Conservation (phyloP, 2,329 filamentous ascomycete species). For the Dactylonectria estremocensis region DNA sequence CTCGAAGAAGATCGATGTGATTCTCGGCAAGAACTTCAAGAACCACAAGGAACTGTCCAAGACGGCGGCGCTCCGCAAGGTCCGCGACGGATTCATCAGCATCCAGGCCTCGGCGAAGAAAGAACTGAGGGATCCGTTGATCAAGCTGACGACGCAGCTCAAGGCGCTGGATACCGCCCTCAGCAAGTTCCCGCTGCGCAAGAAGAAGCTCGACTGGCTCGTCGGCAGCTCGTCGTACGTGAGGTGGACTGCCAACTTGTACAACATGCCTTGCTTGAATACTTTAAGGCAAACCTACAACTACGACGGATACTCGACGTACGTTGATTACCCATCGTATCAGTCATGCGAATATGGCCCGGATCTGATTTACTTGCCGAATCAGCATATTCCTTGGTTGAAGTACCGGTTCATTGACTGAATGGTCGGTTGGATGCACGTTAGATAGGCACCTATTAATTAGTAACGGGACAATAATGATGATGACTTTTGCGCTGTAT, state of each 20-base stretch:
- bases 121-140: constrained; percentile 25
- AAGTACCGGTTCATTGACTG: constrained; percentile 19
- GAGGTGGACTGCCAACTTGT: constrained; percentile 26
- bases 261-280: constrained; percentile 28
- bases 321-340: neutral
- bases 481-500: too few species aligned
- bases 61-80: constrained; percentile 28
- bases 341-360: constrained; percentile 28
- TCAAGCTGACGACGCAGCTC: constrained; percentile 30
- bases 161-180: constrained; percentile 26
- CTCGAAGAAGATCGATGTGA: constrained; percentile 19
- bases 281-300: neutral
- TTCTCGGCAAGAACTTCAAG: constrained; percentile 36
- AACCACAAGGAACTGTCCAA: constrained; percentile 35
- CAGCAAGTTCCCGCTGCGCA: constrained; percentile 26
- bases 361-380: constrained; percentile 23
- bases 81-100: constrained; percentile 16
- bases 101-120: constrained; percentile 33
- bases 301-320: neutral
- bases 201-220: constrained; percentile 26
- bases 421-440: too few species aligned
- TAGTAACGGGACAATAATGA: too few species aligned
- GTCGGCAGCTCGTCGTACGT: constrained; percentile 14
- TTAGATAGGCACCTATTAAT: too few species aligned
- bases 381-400: constrained; percentile 31